A percentile compares a stretch with the other conserved stretches of the same genome.
These are phyloP conservation scores for Raffaelea arxii DNA, from an alignment of 2,329 filamentous ascomycete genomes.

Conservation along the genomic window DNA sequence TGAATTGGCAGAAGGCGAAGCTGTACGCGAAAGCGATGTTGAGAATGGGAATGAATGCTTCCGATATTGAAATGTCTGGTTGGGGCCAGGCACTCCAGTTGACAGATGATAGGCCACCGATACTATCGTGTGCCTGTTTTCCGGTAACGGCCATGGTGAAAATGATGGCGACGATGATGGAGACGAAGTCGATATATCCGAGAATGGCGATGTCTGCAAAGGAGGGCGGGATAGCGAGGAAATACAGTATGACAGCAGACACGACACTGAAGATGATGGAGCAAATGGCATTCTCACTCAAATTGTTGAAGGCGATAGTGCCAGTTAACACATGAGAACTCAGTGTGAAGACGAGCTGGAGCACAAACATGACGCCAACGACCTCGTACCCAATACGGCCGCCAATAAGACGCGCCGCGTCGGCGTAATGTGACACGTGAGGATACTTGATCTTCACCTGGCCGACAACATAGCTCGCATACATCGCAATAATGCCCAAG, in stretches of 20 bases:
- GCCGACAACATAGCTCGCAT: conserved; percentile 29
- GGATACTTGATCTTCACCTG: conserved; percentile 41
- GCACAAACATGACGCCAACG: conserved; percentile 48
- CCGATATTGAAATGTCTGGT: conserved; percentile 34
- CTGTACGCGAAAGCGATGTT: conserved; percentile 67
- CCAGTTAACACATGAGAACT: conserved; percentile 65
- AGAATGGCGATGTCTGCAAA: conserved; percentile 40
- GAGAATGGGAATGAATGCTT: conserved; percentile 50
- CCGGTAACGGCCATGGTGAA: conserved; percentile 5
- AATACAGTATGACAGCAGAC: conserved; percentile 34
- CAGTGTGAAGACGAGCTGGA: conserved; percentile 61
- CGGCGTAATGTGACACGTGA: conserved; percentile 55
- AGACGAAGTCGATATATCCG: conserved; percentile 47
- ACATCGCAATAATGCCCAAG: conserved; percentile 28
- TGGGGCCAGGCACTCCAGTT: conserved; percentile 29
- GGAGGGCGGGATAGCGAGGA: conserved; percentile 36
- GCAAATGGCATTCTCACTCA: conserved; percentile 45
- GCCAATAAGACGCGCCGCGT: conserved; percentile 53
- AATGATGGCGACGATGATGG: conserved; percentile 4
- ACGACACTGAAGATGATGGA: conserved; percentile 35
- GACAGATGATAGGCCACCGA: conserved; percentile 26
- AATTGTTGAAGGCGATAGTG: conserved; percentile 55
- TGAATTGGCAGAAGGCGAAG: conserved; percentile 41
- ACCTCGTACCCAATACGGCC: conserved; percentile 53
- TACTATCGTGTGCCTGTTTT: conserved; percentile 28